Evolutionary conservation across 352 stramenopile genomes (phyloP).

Genomic region (Globisporangium spinosum): DNA sequence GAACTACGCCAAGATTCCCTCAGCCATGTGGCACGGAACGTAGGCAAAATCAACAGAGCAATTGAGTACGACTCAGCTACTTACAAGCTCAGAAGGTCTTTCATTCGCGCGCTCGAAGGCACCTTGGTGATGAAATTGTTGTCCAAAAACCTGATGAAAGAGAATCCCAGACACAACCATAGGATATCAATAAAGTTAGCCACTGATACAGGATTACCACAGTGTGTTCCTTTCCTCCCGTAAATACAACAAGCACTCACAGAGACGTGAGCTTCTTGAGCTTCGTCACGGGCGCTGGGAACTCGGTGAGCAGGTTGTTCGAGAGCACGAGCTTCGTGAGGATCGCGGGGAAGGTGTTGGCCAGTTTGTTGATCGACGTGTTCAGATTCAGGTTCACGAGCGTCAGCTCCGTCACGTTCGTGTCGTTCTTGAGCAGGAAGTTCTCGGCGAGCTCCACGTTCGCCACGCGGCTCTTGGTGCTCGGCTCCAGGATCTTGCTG

Average conservation of each 20-base stretch:
- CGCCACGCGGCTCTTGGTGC: neutral
- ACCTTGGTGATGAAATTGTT: conserved; percentile 9
- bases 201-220: neutral
- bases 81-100: neutral
- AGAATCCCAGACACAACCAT: neutral
- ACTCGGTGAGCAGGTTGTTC: conserved; percentile 3
- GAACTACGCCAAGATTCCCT: neutral
- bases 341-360: neutral
- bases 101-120: conserved; percentile 1
- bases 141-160: neutral
- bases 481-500: neutral
- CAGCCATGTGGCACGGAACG: neutral
- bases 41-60: neutral
- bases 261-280: neutral
- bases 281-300: neutral
- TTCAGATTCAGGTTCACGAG: conserved; percentile 8
- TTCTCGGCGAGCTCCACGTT: neutral
- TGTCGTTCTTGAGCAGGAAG: conserved; percentile 5
- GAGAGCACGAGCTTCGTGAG: conserved; percentile 4
- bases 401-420: conserved; percentile 2
- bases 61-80: neutral
- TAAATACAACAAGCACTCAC: neutral
- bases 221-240: neutral
- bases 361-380: neutral
- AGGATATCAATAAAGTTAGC: neutral